Evolutionary conservation across 495 filamentous ascomycete species (phyloP).

Genomic region (Immersiella caudata): DNA sequence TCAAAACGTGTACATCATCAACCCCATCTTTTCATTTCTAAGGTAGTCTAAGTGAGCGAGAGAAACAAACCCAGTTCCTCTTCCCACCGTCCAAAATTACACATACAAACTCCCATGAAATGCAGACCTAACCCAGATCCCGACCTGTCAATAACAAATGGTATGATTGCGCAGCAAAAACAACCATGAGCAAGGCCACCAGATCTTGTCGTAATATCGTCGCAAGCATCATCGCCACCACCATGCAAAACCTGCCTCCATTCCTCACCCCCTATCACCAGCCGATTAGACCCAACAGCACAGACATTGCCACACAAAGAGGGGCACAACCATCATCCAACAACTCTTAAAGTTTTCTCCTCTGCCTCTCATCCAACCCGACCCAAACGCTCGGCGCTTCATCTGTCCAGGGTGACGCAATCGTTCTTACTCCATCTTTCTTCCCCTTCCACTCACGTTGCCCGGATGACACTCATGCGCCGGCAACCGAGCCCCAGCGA

Average conservation of each 20-base stretch:
- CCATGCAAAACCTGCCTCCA: neutral
- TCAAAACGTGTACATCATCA: neutral
- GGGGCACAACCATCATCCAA: neutral
- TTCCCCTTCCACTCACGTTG: neutral
- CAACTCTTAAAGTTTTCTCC: neutral
- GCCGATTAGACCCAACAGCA: neutral
- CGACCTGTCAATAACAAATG: slow-evolving; percentile 5
- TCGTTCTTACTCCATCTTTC: too few species aligned
- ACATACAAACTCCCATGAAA: slow-evolving; percentile 9
- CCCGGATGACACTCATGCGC: neutral
- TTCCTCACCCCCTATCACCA: neutral
- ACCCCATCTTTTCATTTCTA: neutral
- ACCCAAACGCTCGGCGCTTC: neutral
- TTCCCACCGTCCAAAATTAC: neutral
- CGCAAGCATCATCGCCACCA: neutral
- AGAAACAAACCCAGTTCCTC: neutral
- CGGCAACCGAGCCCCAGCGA: slow-evolving; percentile 61
- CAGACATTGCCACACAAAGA: neutral
- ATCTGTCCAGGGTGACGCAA: too few species aligned
- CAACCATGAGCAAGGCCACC: slow-evolving; percentile 1
- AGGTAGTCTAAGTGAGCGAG: neutral
- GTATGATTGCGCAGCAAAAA: slow-evolving; percentile 7
- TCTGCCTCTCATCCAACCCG: neutral
- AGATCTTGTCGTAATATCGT: slow-evolving; percentile 3
- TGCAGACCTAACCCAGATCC: slow-evolving; percentile 2